Conservation (phyloP, 1,284 basidiomycete genomes). For the Ceratobasidium sp. region DNA sequence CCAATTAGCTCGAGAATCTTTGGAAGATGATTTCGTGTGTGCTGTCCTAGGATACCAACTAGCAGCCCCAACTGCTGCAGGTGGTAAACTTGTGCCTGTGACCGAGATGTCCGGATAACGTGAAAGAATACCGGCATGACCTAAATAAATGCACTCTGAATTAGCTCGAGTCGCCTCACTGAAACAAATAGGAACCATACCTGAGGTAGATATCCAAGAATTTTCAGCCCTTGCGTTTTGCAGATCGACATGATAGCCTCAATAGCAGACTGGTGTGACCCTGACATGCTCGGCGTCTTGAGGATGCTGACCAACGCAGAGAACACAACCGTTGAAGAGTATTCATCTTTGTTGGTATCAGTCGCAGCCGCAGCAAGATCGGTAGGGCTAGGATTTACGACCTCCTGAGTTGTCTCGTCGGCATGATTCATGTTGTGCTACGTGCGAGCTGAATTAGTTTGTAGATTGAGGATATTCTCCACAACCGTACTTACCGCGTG, state of each 20-base stretch:
- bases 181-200: constrained; percentile 60
- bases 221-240: constrained; percentile 97
- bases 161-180: constrained; percentile 44
- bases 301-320: constrained; percentile 25
- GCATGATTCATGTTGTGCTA: constrained; percentile 29
- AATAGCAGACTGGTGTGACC: constrained; percentile 12
- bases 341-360: constrained; percentile 37
- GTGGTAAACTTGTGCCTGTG: constrained; percentile 91
- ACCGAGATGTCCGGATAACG: constrained; percentile 82
- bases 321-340: constrained; percentile 33
- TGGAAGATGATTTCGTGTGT: constrained; percentile 91
- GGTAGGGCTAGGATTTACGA: not conserved
- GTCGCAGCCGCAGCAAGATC: constrained; percentile 24
- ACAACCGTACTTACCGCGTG: constrained; percentile 15
- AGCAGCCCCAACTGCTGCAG: constrained; percentile 96
- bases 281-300: constrained; percentile 22
- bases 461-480: too few species aligned
- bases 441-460: too few species aligned
- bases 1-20: constrained; percentile 85
- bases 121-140: constrained; percentile 96
- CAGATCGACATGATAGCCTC: constrained; percentile 99
- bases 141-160: constrained; percentile 60
- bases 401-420: constrained; percentile 9
- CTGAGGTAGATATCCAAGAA: constrained; percentile 94
- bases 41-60: constrained; percentile 97